Evolutionary conservation across 2,329 filamentous ascomycete genomes (phyloP).

Genomic region (Chalaropsis ovoidea): DNA sequence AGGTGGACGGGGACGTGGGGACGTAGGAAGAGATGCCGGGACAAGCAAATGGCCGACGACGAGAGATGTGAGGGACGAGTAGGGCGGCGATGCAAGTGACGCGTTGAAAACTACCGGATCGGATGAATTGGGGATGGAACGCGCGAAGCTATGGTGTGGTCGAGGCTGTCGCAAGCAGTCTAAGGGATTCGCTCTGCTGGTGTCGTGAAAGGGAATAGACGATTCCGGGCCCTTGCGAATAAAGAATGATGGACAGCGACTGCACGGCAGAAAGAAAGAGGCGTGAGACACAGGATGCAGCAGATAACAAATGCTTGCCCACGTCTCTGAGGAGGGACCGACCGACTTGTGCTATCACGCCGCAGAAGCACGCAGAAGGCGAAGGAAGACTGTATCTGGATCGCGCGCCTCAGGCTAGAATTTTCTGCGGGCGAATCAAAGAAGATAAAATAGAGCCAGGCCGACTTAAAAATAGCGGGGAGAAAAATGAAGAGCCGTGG

Average conservation of each 20-base stretch:
- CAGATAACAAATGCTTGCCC: neutral
- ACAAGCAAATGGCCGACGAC: neutral
- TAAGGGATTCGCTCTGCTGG: neutral
- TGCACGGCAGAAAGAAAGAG: neutral
- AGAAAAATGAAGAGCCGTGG: neutral
- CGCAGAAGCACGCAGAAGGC: slow-evolving; percentile 12
- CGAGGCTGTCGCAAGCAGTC: slow-evolving; percentile 8
- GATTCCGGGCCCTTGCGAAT: neutral
- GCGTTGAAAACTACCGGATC: neutral
- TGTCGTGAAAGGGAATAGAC: neutral
- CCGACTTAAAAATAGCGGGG: neutral
- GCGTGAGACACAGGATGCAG: neutral
- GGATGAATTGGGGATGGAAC: neutral
- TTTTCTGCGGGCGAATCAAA: neutral
- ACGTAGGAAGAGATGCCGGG: neutral
- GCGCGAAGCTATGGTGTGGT: neutral
- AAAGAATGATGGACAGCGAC: neutral
- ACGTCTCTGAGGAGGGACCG: neutral
- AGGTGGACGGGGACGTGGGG: neutral
- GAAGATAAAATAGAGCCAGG: slow-evolving; percentile 3
- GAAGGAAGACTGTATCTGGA: slow-evolving; percentile 1
- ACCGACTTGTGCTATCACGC: neutral
- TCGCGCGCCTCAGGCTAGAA: slow-evolving; percentile 12
- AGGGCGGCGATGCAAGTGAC: neutral
- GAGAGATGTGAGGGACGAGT: neutral